Evolutionary conservation across 176 grass and related monocot species (phyloP).

Genomic region (Cocos nucifera): DNA sequence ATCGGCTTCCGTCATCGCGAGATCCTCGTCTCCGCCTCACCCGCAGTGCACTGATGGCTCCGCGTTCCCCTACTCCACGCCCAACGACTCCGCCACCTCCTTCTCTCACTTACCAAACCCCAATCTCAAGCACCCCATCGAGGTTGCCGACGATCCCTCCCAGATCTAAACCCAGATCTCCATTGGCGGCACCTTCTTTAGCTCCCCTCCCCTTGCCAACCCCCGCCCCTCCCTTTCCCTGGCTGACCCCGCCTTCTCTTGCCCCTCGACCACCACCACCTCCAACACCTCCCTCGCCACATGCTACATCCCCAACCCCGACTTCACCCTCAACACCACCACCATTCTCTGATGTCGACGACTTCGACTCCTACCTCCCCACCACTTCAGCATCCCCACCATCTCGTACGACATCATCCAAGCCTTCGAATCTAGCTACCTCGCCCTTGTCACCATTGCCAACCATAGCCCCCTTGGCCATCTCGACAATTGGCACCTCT

Average conservation of each 20-base stretch:
- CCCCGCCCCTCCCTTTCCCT: constrained; percentile 40
- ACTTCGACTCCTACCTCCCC: constrained; percentile 44
- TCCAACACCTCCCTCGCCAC: constrained; percentile 13
- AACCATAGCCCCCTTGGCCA: constrained; percentile 69
- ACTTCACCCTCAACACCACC: constrained; percentile 39
- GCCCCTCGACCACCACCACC: constrained; percentile 26
- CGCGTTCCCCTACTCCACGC: too few relatives aligned
- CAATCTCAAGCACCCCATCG: too few relatives aligned
- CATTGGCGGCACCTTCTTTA: constrained; percentile 66
- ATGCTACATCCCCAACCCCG: constrained; percentile 65
- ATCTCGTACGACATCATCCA: constrained; percentile 78
- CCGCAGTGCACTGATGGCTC: too few relatives aligned
- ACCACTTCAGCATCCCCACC: constrained; percentile 53
- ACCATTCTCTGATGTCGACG: constrained; percentile 31
- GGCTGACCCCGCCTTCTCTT: constrained; percentile 41
- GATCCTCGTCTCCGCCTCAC: too few relatives aligned
- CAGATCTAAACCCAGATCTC: constrained; percentile 46
- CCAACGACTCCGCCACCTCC: too few relatives aligned
- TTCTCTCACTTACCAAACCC: too few relatives aligned
- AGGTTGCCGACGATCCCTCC: too few relatives aligned
- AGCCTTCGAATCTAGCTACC: constrained; percentile 55
- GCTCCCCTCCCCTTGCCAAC: constrained; percentile 13
- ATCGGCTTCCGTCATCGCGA: too few relatives aligned
- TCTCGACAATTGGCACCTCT: constrained; percentile 77
- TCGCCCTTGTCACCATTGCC: constrained; percentile 72